phyloP scores from a whole-genome alignment of 2,329 filamentous ascomycete species.

The Aspergillus hiratsukae region DNA sequence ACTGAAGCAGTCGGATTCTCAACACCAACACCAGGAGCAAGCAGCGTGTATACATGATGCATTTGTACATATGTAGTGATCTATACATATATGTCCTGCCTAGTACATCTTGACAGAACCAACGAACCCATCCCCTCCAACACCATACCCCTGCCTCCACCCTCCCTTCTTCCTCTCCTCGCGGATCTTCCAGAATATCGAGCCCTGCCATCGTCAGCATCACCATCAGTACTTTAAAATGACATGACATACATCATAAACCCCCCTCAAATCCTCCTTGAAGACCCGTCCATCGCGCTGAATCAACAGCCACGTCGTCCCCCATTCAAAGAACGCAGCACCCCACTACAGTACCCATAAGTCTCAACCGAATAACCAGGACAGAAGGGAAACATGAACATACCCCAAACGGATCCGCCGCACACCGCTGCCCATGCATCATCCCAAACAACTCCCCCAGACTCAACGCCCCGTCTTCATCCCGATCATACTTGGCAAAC shows the following conservation, averaged over 20 bases:
- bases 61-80: no score
- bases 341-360: slow-evolving; percentile 25
- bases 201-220: background rate
- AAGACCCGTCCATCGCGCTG: slow-evolving; percentile 25
- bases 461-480: slow-evolving; percentile 37
- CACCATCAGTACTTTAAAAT: no score
- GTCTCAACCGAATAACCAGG: background rate
- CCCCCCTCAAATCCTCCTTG: slow-evolving; percentile 24
- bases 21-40: no score
- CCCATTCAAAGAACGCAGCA: slow-evolving; percentile 44
- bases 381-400: background rate
- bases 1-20: no score
- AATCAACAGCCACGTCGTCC: slow-evolving; percentile 26
- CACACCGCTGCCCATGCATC: slow-evolving; percentile 40
- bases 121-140: no score
- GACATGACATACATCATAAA: slow-evolving; percentile 34
- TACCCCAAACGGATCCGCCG: slow-evolving; percentile 42
- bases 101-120: no score
- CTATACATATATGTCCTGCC: no score
- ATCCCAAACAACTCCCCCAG: slow-evolving; percentile 35
- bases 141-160: background rate
- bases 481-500: slow-evolving; percentile 43
- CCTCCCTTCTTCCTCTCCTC: background rate
- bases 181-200: background rate
- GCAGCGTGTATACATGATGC: no score